A percentile compares a stretch with the other conserved stretches of the same genome.
Conservation (phyloP, 2,329 filamentous ascomycete genomes). For the Aspergillus fructus region DNA sequence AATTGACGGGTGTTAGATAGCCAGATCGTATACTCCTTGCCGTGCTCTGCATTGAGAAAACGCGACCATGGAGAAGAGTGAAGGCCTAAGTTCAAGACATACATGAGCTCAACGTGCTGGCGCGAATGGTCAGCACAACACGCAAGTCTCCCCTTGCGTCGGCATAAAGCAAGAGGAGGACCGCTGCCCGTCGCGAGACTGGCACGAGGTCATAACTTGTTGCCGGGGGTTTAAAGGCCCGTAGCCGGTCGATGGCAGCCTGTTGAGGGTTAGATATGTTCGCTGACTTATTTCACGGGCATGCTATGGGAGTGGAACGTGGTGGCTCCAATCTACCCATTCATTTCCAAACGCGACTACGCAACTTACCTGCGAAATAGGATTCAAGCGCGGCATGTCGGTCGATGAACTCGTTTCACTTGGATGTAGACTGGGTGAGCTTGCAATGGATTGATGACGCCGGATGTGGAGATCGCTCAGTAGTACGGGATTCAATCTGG, state of each 20-base stretch:
- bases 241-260: conserved; percentile 56
- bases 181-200: conserved; percentile 71
- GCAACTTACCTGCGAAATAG: conserved; percentile 24
- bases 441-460: conserved; percentile 1
- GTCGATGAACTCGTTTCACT: neutral
- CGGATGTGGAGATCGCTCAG: neutral
- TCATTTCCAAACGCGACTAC: neutral
- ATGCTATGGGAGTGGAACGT: too few relatives aligned
- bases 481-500: neutral
- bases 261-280: conserved; percentile 20
- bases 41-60: neutral
- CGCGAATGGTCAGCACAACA: conserved; percentile 63
- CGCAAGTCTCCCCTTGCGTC: conserved; percentile 76
- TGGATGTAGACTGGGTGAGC: neutral
- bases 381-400: conserved; percentile 27
- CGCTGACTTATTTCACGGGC: neutral
- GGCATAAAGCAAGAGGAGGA: conserved; percentile 83
- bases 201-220: conserved; percentile 59
- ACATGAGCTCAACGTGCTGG: conserved; percentile 59
- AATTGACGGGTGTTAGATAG: neutral
- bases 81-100: conserved; percentile 15
- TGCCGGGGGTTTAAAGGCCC: conserved; percentile 56
- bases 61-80: neutral
- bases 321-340: too few relatives aligned
- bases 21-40: neutral